Conservation (phyloP, 116 monocot genomes). For the Dioscorea cayenensis region DNA sequence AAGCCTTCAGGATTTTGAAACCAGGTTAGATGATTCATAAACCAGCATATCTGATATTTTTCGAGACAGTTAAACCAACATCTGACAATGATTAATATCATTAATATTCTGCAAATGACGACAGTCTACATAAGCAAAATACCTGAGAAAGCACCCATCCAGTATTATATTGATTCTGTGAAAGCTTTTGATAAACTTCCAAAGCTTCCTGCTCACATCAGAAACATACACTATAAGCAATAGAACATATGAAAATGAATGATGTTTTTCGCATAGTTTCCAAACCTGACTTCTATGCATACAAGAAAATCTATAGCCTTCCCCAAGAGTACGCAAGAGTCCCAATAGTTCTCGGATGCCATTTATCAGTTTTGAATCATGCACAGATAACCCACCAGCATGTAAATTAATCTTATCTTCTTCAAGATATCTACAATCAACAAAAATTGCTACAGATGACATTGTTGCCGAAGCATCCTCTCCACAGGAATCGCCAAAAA, state of each 20-base stretch:
- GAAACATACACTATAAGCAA: slow-evolving; percentile 1
- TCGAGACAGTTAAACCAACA: too few relatives aligned
- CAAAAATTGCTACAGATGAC: slow-evolving; percentile 36
- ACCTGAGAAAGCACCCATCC: slow-evolving; percentile 98
- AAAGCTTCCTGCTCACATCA: slow-evolving; percentile 72
- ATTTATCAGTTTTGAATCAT: slow-evolving; percentile 33
- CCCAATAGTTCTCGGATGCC: slow-evolving; percentile 58
- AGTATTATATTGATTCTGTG: slow-evolving; percentile 85
- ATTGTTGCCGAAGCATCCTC: slow-evolving; percentile 42
- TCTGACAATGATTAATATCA: too few relatives aligned
- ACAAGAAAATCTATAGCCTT: slow-evolving; percentile 84
- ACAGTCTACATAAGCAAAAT: not conserved
- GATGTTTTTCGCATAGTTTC: not conserved
- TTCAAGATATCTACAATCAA: slow-evolving; percentile 44
- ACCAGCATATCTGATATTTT: too few relatives aligned
- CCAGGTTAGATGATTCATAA: too few relatives aligned
- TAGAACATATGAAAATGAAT: not conserved
- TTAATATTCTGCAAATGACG: not conserved
- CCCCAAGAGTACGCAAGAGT: slow-evolving; percentile 77
- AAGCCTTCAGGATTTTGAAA: too few relatives aligned
- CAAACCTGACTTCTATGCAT: slow-evolving; percentile 80
- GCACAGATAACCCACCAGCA: slow-evolving; percentile 19
- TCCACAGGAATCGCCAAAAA: slow-evolving; percentile 46
- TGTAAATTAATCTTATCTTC: slow-evolving; percentile 38
- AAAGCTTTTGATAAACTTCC: slow-evolving; percentile 70